Base-by-base conservation (phyloP, 768 basidiomycete genomes). In the Psilocybe cyanescens region DNA sequence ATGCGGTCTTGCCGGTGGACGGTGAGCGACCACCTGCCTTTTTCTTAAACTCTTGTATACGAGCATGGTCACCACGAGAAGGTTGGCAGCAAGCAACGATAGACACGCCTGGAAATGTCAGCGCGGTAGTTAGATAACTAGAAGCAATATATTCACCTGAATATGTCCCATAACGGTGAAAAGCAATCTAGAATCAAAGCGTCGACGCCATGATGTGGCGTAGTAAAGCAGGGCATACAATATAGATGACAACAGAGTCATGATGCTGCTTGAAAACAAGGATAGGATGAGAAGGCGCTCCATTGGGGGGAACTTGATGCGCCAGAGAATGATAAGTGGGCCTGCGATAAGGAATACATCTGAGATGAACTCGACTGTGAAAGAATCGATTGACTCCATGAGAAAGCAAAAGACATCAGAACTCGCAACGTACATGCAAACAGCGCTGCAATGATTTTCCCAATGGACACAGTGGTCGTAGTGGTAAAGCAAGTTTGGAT, bases 291-390 rank as follows among this genome's bases (percentile, higher is more conserved):
- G 45, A 24, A 58, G 47, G 11, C 68, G 65, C 44, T 73, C 65
- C 17, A 17, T 41, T 31, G 55, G 44, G 0, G 71, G 68, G 2
- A 74, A 57, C 17, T 58, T 67, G 52, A 72, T 57, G 16, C 48
- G 60, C 69, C 71, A 68, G 9, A 76, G 61, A 55, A 74, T 63
- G 19, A 63, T 56, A 2, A 72, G 58, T 14, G 73, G 73, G n/a
- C 68, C 65, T 14, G 54, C 45, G 31, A 73, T 64, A 1, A 74
- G 67, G 28, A 62, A 64, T 9, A 63, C 53, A 63, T 75, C 74
- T 1, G 69, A 64, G 12, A 62, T 28, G 19, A 73, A 49, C 51
- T 74, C 71, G 12, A 65, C 73, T 74, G 37, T 56, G 29, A 31
- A 14, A 33, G 11, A 1, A 52, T 29, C 9, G 24, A 39, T 30